Evolutionary conservation across 2,329 filamentous ascomycete species (phyloP).

Genomic region (Pestalotiopsis fici): DNA sequence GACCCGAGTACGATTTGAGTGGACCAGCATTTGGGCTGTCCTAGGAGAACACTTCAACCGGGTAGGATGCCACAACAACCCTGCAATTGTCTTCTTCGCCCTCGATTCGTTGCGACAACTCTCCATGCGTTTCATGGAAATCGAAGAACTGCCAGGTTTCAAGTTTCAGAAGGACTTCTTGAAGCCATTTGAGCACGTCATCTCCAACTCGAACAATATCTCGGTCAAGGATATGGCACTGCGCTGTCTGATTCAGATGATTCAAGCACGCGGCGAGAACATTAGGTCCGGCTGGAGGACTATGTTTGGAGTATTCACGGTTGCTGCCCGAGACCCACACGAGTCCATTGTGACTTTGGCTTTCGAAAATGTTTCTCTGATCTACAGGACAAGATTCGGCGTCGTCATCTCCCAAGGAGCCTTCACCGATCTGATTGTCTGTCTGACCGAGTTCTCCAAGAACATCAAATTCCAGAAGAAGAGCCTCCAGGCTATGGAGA

Average conservation of each 20-base stretch:
- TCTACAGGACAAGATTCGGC: constrained; percentile 94
- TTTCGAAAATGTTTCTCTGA: constrained; percentile 93
- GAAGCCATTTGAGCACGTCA: constrained; percentile 97
- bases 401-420: constrained; percentile 95
- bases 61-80: constrained; percentile 95
- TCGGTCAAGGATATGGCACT: constrained; percentile 97
- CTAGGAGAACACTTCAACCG: constrained; percentile 98
- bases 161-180: constrained; percentile 99
- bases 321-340: constrained; percentile 89
- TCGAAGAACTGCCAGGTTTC: constrained; percentile 96
- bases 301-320: constrained; percentile 98
- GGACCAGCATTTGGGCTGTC: constrained; percentile 96
- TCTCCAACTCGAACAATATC: constrained; percentile 87
- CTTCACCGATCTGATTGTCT: constrained; percentile 95
- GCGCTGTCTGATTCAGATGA: constrained; percentile 97
- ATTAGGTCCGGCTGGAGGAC: constrained; percentile 98
- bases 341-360: constrained; percentile 96
- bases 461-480: constrained; percentile 99
- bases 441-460: constrained; percentile 97
- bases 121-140: constrained; percentile 98
- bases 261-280: constrained; percentile 93
- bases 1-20: constrained; percentile 96
- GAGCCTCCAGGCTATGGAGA: constrained; percentile 92
- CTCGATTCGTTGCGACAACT: constrained; percentile 93
- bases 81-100: constrained; percentile 95